Evolutionary conservation across 495 filamentous ascomycete genomes (phyloP).

Genomic region (Annulohypoxylon moriforme): DNA sequence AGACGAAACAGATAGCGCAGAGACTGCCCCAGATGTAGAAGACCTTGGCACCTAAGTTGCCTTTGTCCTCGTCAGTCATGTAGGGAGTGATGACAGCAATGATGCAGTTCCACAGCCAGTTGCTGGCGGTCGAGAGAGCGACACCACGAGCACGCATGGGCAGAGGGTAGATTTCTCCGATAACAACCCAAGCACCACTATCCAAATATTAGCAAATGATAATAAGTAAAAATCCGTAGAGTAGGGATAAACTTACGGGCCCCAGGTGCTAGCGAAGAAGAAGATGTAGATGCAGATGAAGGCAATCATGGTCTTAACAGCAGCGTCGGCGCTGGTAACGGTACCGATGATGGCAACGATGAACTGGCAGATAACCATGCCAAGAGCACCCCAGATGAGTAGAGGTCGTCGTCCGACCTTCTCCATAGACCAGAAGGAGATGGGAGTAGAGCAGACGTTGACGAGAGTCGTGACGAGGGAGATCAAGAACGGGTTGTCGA

Average conservation of each 20-base stretch:
- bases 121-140: constrained; percentile 81
- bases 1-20: constrained; percentile 72
- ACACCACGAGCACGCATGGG: constrained; percentile 85
- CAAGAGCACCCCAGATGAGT: constrained; percentile 73
- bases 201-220: constrained; percentile 49
- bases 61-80: constrained; percentile 72
- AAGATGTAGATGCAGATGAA: constrained; percentile 89
- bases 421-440: constrained; percentile 73
- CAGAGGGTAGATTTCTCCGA: constrained; percentile 88
- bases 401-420: constrained; percentile 75
- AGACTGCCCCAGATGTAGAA: constrained; percentile 84
- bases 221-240: constrained; percentile 55
- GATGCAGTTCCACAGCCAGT: constrained; percentile 84
- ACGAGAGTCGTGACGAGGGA: constrained; percentile 77
- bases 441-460: constrained; percentile 78
- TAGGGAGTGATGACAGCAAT: constrained; percentile 78
- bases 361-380: constrained; percentile 77
- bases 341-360: constrained; percentile 80
- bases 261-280: constrained; percentile 85
- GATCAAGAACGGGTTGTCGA: constrained; percentile 73
- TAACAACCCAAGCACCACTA: constrained; percentile 78
- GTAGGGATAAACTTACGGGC: constrained; percentile 58
- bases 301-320: constrained; percentile 73
- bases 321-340: constrained; percentile 65
- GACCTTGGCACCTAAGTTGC: constrained; percentile 76